Evolutionary conservation across 2,329 filamentous ascomycete genomes (phyloP), one percentile per base, ranked within the genome.

Genomic region (Penicillium sclerotigenum): DNA sequence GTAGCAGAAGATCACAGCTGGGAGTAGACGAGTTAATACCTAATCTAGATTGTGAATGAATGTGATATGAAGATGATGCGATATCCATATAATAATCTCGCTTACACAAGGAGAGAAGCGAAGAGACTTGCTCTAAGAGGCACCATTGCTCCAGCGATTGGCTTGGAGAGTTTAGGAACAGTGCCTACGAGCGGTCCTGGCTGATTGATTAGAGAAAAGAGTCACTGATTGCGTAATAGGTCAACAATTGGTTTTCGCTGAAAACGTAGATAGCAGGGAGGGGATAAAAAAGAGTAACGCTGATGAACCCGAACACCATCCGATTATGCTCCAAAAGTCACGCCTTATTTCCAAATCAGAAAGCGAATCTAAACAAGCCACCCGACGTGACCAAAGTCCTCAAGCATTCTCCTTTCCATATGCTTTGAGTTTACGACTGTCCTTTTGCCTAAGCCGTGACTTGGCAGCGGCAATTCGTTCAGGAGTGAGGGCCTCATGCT

Each of bases 391-490:
- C 14, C 4, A 20, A 22, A 33, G 26, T 33, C 26, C 2, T 55
- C 47, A 52, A 28, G 18, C 22, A 60, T 71, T 73, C 54, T 74
- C 72, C 54, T 73, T 73, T 26, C 68, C 72, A n/a, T 65, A 62
- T 34, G 63, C 61, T 56, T 59, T 64, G 31, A 47, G 49, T 59
- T 64, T 69, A 20, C 63, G 63, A 29, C 50, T 61, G 28, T 64
- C 61, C 56, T 67, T 71, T 40, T 66, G 68, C 43, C 68, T 69
- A 13, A 75, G 63, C 36, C 73, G 65, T n/a, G 68, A 70, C 53
- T 71, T 65, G 4, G 73, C 73, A 10, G 70, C 70, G 3, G 71
- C 63, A 50, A 66, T 49, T 22, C 73, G 67, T 29, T 76, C 73
- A 3, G 71, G 55, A 5, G 71, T 60, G 11, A 73, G 57, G 5